phyloP scores from a whole-genome alignment of 2,329 filamentous ascomycete species.

The Xylariaceae sp. region DNA sequence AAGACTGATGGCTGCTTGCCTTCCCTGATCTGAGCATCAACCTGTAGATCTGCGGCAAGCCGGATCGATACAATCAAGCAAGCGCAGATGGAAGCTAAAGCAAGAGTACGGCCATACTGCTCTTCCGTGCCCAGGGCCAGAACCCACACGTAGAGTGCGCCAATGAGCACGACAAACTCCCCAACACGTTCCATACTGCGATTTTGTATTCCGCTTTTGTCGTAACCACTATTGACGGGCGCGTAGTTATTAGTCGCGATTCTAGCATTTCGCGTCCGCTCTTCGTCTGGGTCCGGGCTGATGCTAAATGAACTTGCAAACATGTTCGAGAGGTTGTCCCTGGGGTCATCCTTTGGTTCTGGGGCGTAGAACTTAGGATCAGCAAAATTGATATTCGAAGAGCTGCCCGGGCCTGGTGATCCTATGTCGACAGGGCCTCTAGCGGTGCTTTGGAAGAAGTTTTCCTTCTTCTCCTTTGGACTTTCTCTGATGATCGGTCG shows the following conservation, averaged over 20 bases:
- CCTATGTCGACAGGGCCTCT: constrained; percentile 31
- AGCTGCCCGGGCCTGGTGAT: constrained; percentile 12
- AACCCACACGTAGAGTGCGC: constrained; percentile 34
- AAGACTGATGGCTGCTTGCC: constrained; percentile 28
- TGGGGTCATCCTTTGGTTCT: constrained; percentile 34
- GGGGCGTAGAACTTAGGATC: constrained; percentile 38
- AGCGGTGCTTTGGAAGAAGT: constrained; percentile 48
- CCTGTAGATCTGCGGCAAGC: constrained; percentile 35
- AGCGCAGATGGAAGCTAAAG: constrained; percentile 32
- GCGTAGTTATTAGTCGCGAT: not conserved
- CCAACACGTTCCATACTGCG: constrained; percentile 26
- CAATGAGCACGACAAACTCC: constrained; percentile 33
- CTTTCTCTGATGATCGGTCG: constrained; percentile 54
- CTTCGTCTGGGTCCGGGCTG: constrained; percentile 35
- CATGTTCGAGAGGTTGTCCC: constrained; percentile 37
- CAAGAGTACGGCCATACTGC: constrained; percentile 33
- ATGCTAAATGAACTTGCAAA: constrained; percentile 39
- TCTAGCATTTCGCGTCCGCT: constrained; percentile 9
- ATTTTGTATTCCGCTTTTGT: constrained; percentile 15
- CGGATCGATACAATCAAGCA: constrained; percentile 37
- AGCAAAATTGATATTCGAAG: constrained; percentile 28
- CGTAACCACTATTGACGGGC: constrained; percentile 1
- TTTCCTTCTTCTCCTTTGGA: constrained; percentile 48
- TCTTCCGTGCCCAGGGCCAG: constrained; percentile 31
- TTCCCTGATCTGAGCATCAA: constrained; percentile 30